These are phyloP conservation scores for Gaultheria prostrata DNA, from an alignment of 148 eudicot species.

Conservation along the genomic window DNA sequence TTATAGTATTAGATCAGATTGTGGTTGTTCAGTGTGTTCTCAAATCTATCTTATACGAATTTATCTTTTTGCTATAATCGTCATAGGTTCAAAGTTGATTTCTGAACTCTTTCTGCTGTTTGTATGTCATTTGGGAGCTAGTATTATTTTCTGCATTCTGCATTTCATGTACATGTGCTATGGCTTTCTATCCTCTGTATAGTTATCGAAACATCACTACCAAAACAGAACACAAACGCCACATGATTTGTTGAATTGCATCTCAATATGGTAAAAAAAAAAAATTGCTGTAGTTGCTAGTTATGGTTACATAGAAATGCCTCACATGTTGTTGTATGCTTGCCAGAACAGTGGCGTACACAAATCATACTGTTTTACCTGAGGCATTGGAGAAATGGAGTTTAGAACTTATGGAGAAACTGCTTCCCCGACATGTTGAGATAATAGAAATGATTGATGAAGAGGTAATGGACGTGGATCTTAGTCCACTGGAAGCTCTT, in stretches of 20 bases:
- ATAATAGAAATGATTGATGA: constrained; percentile 84
- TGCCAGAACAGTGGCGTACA: constrained; percentile 90
- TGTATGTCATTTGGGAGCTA: background rate
- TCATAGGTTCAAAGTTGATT: background rate
- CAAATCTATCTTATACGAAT: background rate
- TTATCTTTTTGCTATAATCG: background rate
- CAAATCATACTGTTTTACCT: constrained; percentile 94
- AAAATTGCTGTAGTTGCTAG: background rate
- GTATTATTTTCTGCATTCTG: background rate
- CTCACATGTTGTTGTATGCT: constrained; percentile 11
- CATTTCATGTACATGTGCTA: background rate
- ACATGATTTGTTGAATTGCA: background rate
- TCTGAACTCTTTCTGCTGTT: background rate
- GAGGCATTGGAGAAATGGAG: constrained; percentile 99
- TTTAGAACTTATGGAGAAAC: constrained; percentile 70
- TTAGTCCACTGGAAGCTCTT: constrained; percentile 5
- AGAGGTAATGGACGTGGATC: constrained; percentile 44
- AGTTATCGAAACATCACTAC: background rate
- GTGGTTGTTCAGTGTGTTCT: background rate
- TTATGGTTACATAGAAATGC: background rate
- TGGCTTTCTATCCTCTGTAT: background rate
- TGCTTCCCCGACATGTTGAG: constrained; percentile 97
- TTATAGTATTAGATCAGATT: constrained; percentile 1
- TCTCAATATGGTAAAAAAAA: no score
- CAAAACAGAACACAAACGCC: background rate